phyloP scores from a whole-genome alignment of 768 basidiomycete genomes.

The Trichaptum fuscoviolaceum region DNA sequence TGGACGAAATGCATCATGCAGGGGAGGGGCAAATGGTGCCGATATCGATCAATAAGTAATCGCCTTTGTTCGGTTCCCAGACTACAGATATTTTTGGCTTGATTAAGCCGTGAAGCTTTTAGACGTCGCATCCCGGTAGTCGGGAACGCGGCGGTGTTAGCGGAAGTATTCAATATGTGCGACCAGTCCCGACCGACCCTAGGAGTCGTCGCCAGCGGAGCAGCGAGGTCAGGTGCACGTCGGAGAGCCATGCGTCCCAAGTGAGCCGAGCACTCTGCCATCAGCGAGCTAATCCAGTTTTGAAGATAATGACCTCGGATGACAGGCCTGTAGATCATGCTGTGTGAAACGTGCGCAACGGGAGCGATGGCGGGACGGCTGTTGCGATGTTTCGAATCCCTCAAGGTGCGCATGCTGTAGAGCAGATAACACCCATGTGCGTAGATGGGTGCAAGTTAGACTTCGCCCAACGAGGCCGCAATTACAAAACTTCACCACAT shows the following conservation, averaged over 20 bases:
- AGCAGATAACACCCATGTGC: background rate
- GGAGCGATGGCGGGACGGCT: background rate
- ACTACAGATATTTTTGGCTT: background rate
- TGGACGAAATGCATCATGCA: background rate
- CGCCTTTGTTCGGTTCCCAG: background rate
- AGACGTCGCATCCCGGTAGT: background rate
- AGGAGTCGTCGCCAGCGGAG: background rate
- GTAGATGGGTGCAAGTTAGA: background rate
- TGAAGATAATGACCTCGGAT: background rate
- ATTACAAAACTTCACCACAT: background rate
- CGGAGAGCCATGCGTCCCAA: background rate
- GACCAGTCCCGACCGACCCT: background rate
- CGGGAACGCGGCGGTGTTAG: background rate
- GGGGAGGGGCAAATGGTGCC: background rate
- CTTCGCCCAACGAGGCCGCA: background rate
- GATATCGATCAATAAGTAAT: background rate
- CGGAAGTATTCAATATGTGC: background rate
- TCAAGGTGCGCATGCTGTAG: background rate
- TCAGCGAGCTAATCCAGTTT: background rate
- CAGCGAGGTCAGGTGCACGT: background rate
- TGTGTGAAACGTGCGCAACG: background rate
- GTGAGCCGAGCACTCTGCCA: background rate
- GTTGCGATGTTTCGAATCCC: background rate
- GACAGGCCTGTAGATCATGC: background rate
- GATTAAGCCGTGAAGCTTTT: slow-evolving; percentile 1